Evolutionary conservation across 768 basidiomycete genomes (phyloP).

Genomic region (Crepidotus variabilis): DNA sequence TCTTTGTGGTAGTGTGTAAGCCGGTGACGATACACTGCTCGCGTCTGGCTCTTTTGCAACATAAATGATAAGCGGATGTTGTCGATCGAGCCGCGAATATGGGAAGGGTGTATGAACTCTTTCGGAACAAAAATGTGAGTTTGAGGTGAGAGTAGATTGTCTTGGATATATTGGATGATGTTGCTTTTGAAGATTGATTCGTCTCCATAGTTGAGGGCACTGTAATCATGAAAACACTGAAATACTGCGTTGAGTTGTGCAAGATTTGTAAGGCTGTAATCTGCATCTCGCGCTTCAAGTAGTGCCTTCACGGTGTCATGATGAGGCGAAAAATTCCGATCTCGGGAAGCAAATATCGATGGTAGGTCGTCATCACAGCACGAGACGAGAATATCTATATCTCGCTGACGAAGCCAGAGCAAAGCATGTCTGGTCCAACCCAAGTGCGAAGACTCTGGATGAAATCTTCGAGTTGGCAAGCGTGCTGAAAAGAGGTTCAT

Average conservation of each 20-base stretch:
- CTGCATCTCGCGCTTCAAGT: neutral
- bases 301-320: neutral
- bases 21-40: neutral
- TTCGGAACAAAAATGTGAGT: neutral
- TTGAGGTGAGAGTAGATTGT: neutral
- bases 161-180: neutral
- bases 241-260: slow-evolving; percentile 2
- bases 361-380: neutral
- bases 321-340: slow-evolving; percentile 5
- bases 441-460: neutral
- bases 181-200: neutral
- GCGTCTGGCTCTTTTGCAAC: neutral
- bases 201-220: neutral
- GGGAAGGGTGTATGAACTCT: neutral
- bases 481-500: too few relatives aligned
- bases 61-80: neutral
- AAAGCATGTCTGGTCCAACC: neutral
- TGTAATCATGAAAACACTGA: neutral
- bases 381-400: neutral
- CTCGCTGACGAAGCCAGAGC: slow-evolving; percentile 6
- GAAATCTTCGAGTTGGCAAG: neutral
- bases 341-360: neutral
- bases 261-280: neutral
- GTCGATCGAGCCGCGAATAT: neutral
- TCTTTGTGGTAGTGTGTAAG: neutral